Evolutionary conservation across 179 eudicot genomes (phyloP).

Genomic region (Nepenthes alata): DNA sequence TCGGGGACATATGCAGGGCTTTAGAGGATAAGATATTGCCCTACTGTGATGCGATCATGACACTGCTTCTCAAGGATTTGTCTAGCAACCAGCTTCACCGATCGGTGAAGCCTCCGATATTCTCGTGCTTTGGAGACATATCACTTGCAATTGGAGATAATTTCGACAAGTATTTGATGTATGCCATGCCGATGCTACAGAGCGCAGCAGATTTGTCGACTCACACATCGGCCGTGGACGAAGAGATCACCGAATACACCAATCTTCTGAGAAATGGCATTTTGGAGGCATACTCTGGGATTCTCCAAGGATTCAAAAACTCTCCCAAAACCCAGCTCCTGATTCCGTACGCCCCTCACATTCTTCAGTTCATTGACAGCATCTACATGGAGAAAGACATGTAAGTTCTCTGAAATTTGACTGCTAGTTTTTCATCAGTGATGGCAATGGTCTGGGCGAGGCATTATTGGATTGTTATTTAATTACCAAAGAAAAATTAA

Average conservation of each 20-base stretch:
- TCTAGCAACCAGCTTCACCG: slow-evolving; percentile 54
- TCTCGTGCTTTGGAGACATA: slow-evolving; percentile 62
- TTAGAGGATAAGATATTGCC: slow-evolving; percentile 47
- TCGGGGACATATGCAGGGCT: slow-evolving; percentile 53
- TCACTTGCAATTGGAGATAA: slow-evolving; percentile 54
- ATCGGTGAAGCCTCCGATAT: slow-evolving; percentile 59
- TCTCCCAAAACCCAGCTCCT: slow-evolving; percentile 49
- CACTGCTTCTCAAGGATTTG: slow-evolving; percentile 53
- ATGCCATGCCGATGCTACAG: slow-evolving; percentile 61
- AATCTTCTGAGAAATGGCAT: slow-evolving; percentile 55
- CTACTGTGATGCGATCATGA: slow-evolving; percentile 55
- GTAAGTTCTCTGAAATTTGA: slow-evolving; percentile 19
- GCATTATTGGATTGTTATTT: too few species aligned
- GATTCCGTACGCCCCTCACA: slow-evolving; percentile 45
- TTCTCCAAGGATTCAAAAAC: slow-evolving; percentile 52
- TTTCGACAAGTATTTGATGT: slow-evolving; percentile 51
- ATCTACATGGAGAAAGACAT: slow-evolving; percentile 55
- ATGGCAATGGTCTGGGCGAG: too few species aligned
- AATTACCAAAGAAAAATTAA: too few species aligned
- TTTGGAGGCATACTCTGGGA: slow-evolving; percentile 53
- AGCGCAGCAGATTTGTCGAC: slow-evolving; percentile 50
- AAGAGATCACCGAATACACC: slow-evolving; percentile 44
- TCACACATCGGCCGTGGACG: slow-evolving; percentile 40
- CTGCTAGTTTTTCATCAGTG: too few species aligned
- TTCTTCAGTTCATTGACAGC: slow-evolving; percentile 48